These are phyloP conservation scores for Neoboletus brunneissimus DNA, from an alignment of 768 basidiomycete species.

Conservation along the genomic window DNA sequence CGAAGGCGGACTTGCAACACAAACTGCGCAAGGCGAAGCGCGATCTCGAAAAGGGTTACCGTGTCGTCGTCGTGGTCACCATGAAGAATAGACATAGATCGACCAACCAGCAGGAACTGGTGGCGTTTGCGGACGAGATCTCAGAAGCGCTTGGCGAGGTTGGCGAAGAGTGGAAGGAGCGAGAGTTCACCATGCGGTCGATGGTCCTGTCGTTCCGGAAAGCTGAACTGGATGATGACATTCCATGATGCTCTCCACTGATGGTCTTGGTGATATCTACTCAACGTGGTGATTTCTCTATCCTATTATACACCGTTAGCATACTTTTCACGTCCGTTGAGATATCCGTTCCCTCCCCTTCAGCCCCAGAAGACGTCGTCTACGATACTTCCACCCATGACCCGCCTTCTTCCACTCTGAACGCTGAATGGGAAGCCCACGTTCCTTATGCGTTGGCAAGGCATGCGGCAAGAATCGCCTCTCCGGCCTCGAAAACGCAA, in stretches of 20 bases:
- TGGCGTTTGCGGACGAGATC: conserved; percentile 43
- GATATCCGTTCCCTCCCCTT: background rate
- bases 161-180: conserved; percentile 51
- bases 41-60: conserved; percentile 57
- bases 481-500: conserved; percentile 24
- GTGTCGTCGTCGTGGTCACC: conserved; percentile 55
- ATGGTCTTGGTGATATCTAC: conserved; percentile 6
- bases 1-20: conserved; percentile 55
- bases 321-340: conserved; percentile 27
- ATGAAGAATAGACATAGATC: conserved; percentile 45
- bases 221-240: background rate
- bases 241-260: conserved; percentile 4
- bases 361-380: conserved; percentile 8
- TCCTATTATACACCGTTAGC: conserved; percentile 24
- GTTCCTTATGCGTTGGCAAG: conserved; percentile 30
- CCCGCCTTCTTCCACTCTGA: conserved; percentile 24
- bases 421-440: conserved; percentile 34
- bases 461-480: conserved; percentile 23
- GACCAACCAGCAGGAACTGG: conserved; percentile 40
- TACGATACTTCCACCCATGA: conserved; percentile 18
- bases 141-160: conserved; percentile 44
- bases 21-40: conserved; percentile 59
- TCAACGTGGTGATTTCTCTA: conserved; percentile 9
- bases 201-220: conserved; percentile 47
- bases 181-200: conserved; percentile 37